A percentile compares a stretch with the other conserved stretches of the same genome.
phyloP scores from a whole-genome alignment of 1,139 yeast genomes.

The Nakaseomyces nivariensis region DNA sequence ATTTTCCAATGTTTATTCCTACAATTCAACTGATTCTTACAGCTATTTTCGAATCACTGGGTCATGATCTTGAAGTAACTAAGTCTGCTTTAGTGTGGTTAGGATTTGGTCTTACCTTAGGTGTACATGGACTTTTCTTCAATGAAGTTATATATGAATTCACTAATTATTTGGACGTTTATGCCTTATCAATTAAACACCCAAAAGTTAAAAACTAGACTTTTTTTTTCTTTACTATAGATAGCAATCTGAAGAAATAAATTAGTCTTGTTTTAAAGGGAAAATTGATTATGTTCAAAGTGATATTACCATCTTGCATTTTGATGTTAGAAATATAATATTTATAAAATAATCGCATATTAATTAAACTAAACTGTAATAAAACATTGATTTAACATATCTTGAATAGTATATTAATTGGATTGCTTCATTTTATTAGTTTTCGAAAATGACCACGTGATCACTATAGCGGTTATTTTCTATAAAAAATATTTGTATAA shows the following conservation, averaged over 20 bases:
- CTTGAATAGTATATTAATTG: too few relatives aligned
- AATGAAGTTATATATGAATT: constrained; percentile 75
- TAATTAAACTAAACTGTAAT: too few relatives aligned
- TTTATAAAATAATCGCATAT: too few relatives aligned
- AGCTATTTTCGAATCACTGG: constrained; percentile 33
- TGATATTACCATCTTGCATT: too few relatives aligned
- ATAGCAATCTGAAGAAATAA: too few relatives aligned
- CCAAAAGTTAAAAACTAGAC: constrained; percentile 50
- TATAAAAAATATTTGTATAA: background rate
- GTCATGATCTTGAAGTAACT: constrained; percentile 34
- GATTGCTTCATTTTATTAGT: too few relatives aligned
- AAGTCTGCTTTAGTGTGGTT: constrained; percentile 49
- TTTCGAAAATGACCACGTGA: background rate
- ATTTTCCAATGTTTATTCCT: constrained; percentile 64
- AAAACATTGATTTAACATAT: too few relatives aligned
- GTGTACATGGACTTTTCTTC: constrained; percentile 68
- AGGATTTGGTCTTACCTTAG: constrained; percentile 66
- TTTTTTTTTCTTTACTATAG: too few relatives aligned
- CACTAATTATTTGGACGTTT: constrained; percentile 72
- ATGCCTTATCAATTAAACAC: constrained; percentile 76
- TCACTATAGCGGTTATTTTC: background rate
- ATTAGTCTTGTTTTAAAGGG: too few relatives aligned
- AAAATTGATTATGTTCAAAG: too few relatives aligned
- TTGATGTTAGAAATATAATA: too few relatives aligned
- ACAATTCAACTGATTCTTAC: constrained; percentile 41